Base-by-base conservation (phyloP, 208 protist species). In the Trypanosoma caninum region DNA sequence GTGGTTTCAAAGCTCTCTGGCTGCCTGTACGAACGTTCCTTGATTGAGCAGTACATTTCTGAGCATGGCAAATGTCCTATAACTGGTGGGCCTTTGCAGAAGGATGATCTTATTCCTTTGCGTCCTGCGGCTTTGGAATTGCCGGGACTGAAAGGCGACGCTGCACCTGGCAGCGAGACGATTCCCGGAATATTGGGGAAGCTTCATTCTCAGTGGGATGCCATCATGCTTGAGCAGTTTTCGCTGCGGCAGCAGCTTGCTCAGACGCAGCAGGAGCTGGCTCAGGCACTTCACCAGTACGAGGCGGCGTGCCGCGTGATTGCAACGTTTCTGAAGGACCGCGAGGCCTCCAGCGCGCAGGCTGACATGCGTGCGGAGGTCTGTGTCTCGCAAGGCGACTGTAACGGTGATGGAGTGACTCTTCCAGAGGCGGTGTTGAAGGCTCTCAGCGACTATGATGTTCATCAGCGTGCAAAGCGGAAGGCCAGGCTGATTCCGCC, bases 301-400 rank as follows among this genome's bases (percentile, higher is more conserved):
- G 98, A 99, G 71, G 98, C 98, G 31, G 97, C 98, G 3, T 99
- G 97, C 74, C 79, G 97, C 18, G 97, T 99, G 20, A 99, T 99
- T 56, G 98, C 98, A 3, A 86, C 89, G 44, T 77, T 99, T 22
- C 93, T 90, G 28, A 80, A 83, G 40, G 83, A 95, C 52, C 48
- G 76, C 30, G 83, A 93, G 16, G 41, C 18, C 13, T 53, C 48
- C 7, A 64, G 52, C 9, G 51, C 38, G 3, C 18, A 58, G 10
- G 41, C 65, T 20, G 68, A 52, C 13, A 55, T 41, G 16, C 60
- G 41, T 22, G 51, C 52, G 7, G 66, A 47, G n/a, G 33, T 2
- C 11, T 31, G 62, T 8, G 53, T 46, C 27, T 38, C 50, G 25
- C 64, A 59, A 30, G 23, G 18, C 11, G 69, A 70, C 35, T 65